A percentile compares a stretch with the other conserved stretches of the same genome.
phyloP scores from a whole-genome alignment of 257 asterid species.

The Oldenlandia corymbosa region DNA sequence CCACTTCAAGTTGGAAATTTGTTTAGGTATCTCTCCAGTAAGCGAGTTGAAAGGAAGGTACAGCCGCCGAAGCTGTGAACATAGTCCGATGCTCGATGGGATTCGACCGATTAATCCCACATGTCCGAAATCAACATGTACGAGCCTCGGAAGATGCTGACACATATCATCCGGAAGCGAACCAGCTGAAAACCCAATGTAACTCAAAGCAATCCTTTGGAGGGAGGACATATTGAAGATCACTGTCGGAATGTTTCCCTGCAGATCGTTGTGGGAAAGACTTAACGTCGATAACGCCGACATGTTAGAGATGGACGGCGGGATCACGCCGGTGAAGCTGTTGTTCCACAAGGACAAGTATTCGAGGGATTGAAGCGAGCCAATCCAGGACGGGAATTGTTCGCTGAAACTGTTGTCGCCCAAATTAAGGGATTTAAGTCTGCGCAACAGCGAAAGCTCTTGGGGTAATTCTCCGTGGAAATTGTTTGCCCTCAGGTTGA shows the following conservation, averaged over 20 bases:
- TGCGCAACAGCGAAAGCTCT: not conserved
- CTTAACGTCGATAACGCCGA: not conserved
- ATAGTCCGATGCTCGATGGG: no score
- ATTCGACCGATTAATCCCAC: no score
- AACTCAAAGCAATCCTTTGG: not conserved
- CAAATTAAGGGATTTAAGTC: not conserved
- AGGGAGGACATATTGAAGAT: constrained; percentile 20
- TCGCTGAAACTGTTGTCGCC: not conserved
- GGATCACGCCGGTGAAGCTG: not conserved
- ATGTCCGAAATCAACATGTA: no score
- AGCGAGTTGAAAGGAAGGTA: no score
- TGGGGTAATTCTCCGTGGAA: not conserved
- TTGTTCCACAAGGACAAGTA: not conserved
- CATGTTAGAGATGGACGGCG: not conserved
- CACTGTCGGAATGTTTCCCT: not conserved
- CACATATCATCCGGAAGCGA: not conserved
- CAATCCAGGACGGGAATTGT: not conserved
- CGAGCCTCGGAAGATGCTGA: no score
- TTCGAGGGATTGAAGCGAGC: not conserved
- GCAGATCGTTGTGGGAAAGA: not conserved
- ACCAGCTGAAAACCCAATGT: not conserved
- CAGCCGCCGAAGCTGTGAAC: no score
- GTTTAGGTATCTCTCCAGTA: no score
- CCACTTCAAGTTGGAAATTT: no score
- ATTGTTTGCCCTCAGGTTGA: not conserved